Evolutionary conservation across 192 early-diverging fungal species (phyloP).

Genomic region (Linnemannia zychae): DNA sequence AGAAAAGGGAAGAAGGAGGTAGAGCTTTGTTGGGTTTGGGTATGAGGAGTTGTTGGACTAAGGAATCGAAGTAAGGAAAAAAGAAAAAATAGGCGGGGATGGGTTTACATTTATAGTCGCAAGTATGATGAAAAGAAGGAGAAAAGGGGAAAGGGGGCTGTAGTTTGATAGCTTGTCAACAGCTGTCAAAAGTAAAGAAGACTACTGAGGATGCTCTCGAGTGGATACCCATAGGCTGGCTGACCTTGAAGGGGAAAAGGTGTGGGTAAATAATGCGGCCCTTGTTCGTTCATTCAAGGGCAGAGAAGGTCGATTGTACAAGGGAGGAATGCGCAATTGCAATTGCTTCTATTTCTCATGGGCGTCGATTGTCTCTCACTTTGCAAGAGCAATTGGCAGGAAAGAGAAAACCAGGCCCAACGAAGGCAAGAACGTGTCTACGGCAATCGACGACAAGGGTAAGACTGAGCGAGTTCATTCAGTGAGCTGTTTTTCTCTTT

Average conservation of each 20-base stretch:
- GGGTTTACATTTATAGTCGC: slow-evolving; percentile 10
- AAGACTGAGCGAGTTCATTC: not conserved
- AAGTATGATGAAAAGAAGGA: no score
- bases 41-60: slow-evolving; percentile 54
- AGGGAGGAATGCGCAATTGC: not conserved
- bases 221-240: not conserved
- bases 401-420: not conserved
- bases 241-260: not conserved
- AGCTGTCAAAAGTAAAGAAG: not conserved
- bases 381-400: not conserved
- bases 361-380: not conserved
- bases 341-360: slow-evolving; percentile 3
- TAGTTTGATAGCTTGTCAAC: not conserved
- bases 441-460: not conserved
- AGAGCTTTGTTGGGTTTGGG: not conserved
- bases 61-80: slow-evolving; percentile 38
- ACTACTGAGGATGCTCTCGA: not conserved
- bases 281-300: not conserved
- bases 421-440: not conserved
- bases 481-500: no score
- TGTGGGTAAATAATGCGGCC: not conserved
- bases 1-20: not conserved
- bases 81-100: not conserved
- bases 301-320: not conserved
- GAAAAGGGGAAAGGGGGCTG: not conserved